phyloP scores from a whole-genome alignment of 768 basidiomycete genomes.

The Chlorophyllum brunneum region DNA sequence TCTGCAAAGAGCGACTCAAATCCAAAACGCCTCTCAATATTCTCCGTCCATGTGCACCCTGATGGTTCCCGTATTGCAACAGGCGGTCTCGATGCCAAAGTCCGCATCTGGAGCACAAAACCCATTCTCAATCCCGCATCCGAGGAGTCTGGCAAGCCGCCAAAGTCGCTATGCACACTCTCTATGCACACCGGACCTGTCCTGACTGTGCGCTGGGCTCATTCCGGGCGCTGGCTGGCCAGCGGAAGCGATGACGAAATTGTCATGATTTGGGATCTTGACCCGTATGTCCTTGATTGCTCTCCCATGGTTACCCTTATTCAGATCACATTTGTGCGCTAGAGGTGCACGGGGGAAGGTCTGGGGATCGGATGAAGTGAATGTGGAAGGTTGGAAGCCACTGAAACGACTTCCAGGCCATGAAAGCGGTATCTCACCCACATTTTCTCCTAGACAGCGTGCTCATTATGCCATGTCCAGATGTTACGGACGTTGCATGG shows the following conservation, averaged over 20 bases:
- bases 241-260: slow-evolving; percentile 96
- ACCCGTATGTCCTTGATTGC: slow-evolving; percentile 65
- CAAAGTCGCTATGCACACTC: slow-evolving; percentile 86
- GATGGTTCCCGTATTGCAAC: slow-evolving; percentile 97
- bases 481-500: slow-evolving; percentile 96
- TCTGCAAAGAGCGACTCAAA: slow-evolving; percentile 57
- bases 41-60: slow-evolving; percentile 91
- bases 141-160: slow-evolving; percentile 65
- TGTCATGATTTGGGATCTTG: slow-evolving; percentile 95
- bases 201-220: slow-evolving; percentile 87
- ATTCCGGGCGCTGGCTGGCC: slow-evolving; percentile 90
- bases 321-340: slow-evolving; percentile 10
- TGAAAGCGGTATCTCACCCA: slow-evolving; percentile 65
- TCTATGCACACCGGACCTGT: slow-evolving; percentile 95
- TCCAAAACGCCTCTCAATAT: slow-evolving; percentile 76
- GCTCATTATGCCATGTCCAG: slow-evolving; percentile 35
- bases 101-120: slow-evolving; percentile 96
- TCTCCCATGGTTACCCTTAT: not conserved
- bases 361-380: slow-evolving; percentile 94
- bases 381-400: slow-evolving; percentile 97
- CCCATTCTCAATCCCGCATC: slow-evolving; percentile 81
- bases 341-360: slow-evolving; percentile 82
- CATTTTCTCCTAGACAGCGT: not conserved
- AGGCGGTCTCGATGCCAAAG: slow-evolving; percentile 91
- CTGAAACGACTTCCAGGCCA: slow-evolving; percentile 90